Base-by-base conservation (phyloP, 306 rosid species). In the Myrica gale region DNA sequence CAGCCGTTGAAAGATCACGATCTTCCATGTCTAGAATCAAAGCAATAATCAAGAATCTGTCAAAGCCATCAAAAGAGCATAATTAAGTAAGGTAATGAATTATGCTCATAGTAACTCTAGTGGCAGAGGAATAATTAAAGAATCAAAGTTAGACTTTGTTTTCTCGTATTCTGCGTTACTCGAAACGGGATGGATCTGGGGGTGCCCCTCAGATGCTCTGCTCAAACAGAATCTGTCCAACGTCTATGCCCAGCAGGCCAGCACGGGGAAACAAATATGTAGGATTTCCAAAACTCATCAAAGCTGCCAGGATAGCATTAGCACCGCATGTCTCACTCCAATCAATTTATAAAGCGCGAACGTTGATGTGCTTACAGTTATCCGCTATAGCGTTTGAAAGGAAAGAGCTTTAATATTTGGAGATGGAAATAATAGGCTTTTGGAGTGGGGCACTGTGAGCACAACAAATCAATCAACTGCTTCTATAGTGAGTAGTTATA, bases 401-500 rank as follows among this genome's bases (percentile, higher is more conserved):
- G 44, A 61, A 61, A 61, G 19, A 11, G 39, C 26, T 6, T 4
- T 13, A 1, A 1, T 5, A 0, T 5, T 5, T 0, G 13, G 68
- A 61, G 44, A 21, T 9, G 1, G 65, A 57, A 10, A 20, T 21
- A 0, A 15, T 21, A 21, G 65, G 65, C 17, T 32, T 61, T 32
- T 57, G 54, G 47, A 74, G 86, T 71, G 79, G 81, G 81, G 54
- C 37, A 57, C 75, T 48, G 19, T 20, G 71, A 70, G 52, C 80
- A 74, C 81, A 51, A 48, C 39, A 9, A 61, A 37, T 1, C 62
- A 4, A 11, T 23, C 79, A 53, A 46, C 39, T 56, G 67, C 60
- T 54, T 65, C 41, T 45, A 61, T 82, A 57, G 76, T 73, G 74
- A 72, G 63, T 56, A 61, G 56, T 78, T 52, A 61, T 85, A 53